phyloP scores from a whole-genome alignment of 192 early-diverging fungal genomes.

The Umbelopsis sp. region DNA sequence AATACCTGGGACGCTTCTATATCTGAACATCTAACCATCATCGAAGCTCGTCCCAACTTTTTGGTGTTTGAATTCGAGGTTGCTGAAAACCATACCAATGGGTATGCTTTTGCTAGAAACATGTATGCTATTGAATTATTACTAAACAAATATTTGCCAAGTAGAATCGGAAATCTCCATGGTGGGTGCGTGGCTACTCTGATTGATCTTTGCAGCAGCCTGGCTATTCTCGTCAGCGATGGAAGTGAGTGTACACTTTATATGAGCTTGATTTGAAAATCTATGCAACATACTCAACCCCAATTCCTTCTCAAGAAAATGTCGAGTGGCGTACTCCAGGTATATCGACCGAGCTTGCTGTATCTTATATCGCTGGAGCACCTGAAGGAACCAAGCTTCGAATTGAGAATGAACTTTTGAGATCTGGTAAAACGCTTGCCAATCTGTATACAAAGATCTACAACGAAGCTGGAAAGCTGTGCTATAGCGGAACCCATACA shows the following conservation, averaged over 20 bases:
- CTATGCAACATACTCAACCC: not conserved
- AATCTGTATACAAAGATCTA: conserved; percentile 34
- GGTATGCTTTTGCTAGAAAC: conserved; percentile 2
- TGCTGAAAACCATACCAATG: conserved; percentile 25
- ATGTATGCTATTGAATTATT: not conserved
- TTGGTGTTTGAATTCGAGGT: conserved; percentile 33
- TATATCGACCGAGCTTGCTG: conserved; percentile 33
- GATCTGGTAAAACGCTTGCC: conserved; percentile 22
- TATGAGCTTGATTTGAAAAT: no score
- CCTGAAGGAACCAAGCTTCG: conserved; percentile 12
- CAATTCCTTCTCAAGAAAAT: conserved; percentile 13
- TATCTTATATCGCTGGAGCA: conserved; percentile 21
- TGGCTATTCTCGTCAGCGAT: conserved; percentile 19
- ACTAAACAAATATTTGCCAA: not conserved
- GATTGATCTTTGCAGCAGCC: conserved; percentile 38
- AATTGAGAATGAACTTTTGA: conserved; percentile 28
- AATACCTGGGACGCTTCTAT: not conserved
- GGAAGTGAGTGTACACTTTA: not conserved
- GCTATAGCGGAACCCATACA: conserved; percentile 34
- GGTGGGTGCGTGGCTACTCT: conserved; percentile 39
- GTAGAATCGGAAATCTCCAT: conserved; percentile 28
- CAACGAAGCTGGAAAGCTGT: conserved; percentile 11
- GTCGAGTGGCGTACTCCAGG: conserved; percentile 25
- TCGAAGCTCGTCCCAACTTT: conserved; percentile 22
- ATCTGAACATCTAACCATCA: not conserved